Conservation (phyloP, 441 rosid species). For the Mallotus japonicus region DNA sequence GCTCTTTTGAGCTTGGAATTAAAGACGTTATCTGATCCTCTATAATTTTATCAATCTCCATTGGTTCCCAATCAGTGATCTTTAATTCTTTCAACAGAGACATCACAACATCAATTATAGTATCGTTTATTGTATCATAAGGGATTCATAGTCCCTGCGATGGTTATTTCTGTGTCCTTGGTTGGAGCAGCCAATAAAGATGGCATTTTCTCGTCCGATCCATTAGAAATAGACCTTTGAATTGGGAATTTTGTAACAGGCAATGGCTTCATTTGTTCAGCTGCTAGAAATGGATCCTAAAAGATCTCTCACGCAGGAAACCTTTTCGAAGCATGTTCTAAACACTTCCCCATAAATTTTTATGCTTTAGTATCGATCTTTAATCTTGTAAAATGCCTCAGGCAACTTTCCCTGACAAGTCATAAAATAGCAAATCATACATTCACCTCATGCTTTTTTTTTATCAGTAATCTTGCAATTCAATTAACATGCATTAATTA, state of each 20-base stretch:
- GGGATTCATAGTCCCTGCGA: slow-evolving; percentile 77
- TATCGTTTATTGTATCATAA: slow-evolving; percentile 64
- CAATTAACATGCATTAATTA: neutral
- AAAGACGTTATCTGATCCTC: slow-evolving; percentile 69
- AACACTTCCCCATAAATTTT: slow-evolving; percentile 70
- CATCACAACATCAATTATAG: slow-evolving; percentile 67
- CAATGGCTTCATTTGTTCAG: slow-evolving; percentile 36
- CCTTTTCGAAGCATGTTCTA: slow-evolving; percentile 62
- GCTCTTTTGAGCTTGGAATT: slow-evolving; percentile 57
- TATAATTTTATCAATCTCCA: slow-evolving; percentile 75
- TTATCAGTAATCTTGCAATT: neutral
- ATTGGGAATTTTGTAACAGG: slow-evolving; percentile 31
- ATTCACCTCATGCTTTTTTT: neutral
- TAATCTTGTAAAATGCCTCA: slow-evolving; percentile 60
- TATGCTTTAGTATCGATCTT: slow-evolving; percentile 61
- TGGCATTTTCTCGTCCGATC: slow-evolving; percentile 33
- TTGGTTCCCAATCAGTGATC: slow-evolving; percentile 68
- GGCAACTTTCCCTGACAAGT: slow-evolving; percentile 80
- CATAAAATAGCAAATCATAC: neutral
- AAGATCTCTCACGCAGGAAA: slow-evolving; percentile 70
- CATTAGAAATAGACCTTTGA: slow-evolving; percentile 33
- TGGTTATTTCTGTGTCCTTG: slow-evolving; percentile 66
- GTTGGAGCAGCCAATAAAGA: slow-evolving; percentile 35
- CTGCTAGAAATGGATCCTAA: slow-evolving; percentile 59
- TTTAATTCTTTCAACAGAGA: slow-evolving; percentile 92